Evolutionary conservation across 257 asterid genomes (phyloP), one percentile per base, ranked within the genome.

Genomic region (Salvia splendens): DNA sequence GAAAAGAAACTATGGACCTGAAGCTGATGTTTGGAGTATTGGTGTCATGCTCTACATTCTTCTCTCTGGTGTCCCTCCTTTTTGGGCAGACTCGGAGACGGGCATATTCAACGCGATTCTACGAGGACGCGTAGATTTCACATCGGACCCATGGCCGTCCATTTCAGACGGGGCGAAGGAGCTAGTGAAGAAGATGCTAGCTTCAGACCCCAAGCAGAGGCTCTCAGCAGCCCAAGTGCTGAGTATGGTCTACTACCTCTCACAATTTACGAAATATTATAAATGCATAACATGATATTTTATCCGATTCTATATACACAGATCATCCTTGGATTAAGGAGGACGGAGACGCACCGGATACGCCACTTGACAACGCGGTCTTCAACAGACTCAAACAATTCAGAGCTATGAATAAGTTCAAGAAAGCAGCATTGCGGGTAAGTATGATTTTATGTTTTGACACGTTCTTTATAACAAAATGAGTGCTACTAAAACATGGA

Each of bases 41-140:
- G 99, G 99, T 14, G 97, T 93, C 52, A 90, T 93, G 96, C 62
- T 93, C 35, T 93, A 90, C 70, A 91, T 91, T 58, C 92, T 88
- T 82, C 95, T 91, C 8, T 86, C 88, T 41, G 97, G 97, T 12
- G 97, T 91, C 75, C 96, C 97, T 71, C 97, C 97, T 48, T 91
- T 88, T 68, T 91, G 97, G 96, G 97, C 96, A 79, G 97, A 93
- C 66, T 82, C 96, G 40, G 99, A 93, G 77, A 84, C 88, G 36
- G 99, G 96, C 61, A 93, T 93, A 80, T 94, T 94, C 86, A 94
- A 85, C 20, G 86, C 96, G 5, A 94, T 94, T 12, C 66, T 94
- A 73, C 77, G 91, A 2, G 96, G 93, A 2, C 99, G 91, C 15
- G 8, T 94, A 6, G 97, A 94, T 77, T 94, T 94, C 69, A 72